A percentile compares a stretch with the other conserved stretches of the same genome.
Conservation (phyloP, 441 rosid genomes). For the Eutrema salsugineum region DNA sequence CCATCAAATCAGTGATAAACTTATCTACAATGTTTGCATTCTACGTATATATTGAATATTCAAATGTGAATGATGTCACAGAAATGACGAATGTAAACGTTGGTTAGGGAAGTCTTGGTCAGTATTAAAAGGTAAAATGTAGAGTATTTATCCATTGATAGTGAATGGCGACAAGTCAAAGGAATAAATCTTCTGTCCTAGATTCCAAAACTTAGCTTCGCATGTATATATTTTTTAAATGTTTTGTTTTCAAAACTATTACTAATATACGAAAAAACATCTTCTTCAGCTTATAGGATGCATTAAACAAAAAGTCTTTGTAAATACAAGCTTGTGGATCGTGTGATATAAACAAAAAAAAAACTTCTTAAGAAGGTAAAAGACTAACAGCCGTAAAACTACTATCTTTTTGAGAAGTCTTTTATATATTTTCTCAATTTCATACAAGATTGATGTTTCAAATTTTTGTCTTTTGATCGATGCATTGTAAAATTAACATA, state of each 20-base stretch:
- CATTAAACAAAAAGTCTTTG: no score
- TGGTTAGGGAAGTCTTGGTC: neutral
- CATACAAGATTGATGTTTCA: neutral
- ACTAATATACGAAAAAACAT: no score
- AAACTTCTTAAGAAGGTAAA: no score
- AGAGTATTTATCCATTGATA: neutral
- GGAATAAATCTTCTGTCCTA: neutral
- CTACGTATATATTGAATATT: neutral
- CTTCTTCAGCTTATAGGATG: no score
- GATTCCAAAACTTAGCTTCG: no score
- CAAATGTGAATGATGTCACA: conserved; percentile 17
- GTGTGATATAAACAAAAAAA: no score
- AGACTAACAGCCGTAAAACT: no score
- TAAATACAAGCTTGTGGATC: neutral
- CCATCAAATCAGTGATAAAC: conserved; percentile 23
- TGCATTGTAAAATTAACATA: neutral
- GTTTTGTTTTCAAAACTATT: no score
- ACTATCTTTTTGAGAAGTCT: neutral
- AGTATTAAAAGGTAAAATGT: neutral
- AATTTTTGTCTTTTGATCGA: neutral
- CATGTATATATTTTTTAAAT: no score
- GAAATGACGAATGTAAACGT: neutral
- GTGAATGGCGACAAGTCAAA: neutral
- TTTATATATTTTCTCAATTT: neutral
- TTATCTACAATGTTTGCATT: neutral